Evolutionary conservation across 2,329 filamentous ascomycete species (phyloP), one percentile per base, ranked within the genome.

Genomic region (Pseudocercospora eumusae): DNA sequence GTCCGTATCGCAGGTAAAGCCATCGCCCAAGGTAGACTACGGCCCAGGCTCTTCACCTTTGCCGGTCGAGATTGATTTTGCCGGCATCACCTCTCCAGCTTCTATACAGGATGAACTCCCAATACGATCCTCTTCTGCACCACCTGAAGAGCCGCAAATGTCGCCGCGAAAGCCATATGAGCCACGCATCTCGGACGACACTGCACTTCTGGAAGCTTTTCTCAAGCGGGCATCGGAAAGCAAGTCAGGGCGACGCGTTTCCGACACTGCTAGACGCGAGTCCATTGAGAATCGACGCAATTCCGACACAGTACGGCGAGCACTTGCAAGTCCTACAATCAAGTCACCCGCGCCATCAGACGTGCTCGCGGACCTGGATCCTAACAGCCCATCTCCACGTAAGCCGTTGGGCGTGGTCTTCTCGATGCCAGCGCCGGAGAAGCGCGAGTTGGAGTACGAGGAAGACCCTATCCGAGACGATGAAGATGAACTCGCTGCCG

Each of bases 181-280:
- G 42, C 72, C 73, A 66, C 76, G 60, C 63, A 75, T 68, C 53
- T 82, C 64, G 71, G 79, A 81, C 59, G 80, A 82, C 62, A 82
- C 80, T 7, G 80, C 79, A 1, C 69, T 81, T 15, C 71, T 83
- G 4, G 80, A 80, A 62, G 79, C 80, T 36, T 83, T 82, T 64
- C 75, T 83, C 45, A 79, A 72, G 18, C 78, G 80, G 8, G 79
- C 79, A n/a, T 79, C 77, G n/a, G 76, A 79, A 28, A 80, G 73
- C 65, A 82, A 80, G 66, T 77, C 59, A 15, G 60, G 65, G 15
- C 60, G 65, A 28, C 64, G 66, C 20, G 25, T 69, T 9, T 69
- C 69, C 10, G 66, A 61, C 7, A 64, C 66, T 15, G 69, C 75
- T 21, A 76, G 76, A 45, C 76, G 77, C 15, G 75, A 77, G 47